phyloP scores from a whole-genome alignment of 164 flowering plant species.

The Sextonia rubra region DNA sequence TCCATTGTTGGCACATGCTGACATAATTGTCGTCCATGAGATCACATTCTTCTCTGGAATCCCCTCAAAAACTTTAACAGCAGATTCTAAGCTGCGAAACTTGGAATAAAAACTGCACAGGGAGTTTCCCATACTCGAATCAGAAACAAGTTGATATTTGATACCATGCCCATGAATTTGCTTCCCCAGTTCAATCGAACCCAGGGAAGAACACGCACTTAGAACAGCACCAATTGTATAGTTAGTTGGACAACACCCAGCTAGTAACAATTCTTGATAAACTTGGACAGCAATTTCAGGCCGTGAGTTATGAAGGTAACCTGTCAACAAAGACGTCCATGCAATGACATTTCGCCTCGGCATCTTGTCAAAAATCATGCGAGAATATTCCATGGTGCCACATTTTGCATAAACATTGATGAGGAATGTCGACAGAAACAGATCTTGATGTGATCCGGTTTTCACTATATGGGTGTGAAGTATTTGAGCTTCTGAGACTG shows the following conservation, averaged over 20 bases:
- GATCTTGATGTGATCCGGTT: slow-evolving; percentile 47
- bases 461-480: slow-evolving; percentile 67
- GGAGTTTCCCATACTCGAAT: slow-evolving; percentile 59
- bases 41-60: slow-evolving; percentile 61
- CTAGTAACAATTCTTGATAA: slow-evolving; percentile 55
- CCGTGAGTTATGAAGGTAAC: slow-evolving; percentile 54
- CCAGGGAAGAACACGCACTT: slow-evolving; percentile 57
- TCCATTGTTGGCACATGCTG: slow-evolving; percentile 69
- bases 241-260: slow-evolving; percentile 62
- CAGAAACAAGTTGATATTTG: slow-evolving; percentile 49
- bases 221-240: slow-evolving; percentile 57
- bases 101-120: slow-evolving; percentile 72
- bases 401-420: slow-evolving; percentile 72
- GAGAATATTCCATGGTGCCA: slow-evolving; percentile 56
- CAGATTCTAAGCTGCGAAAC: slow-evolving; percentile 42
- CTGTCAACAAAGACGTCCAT: slow-evolving; percentile 78
- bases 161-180: slow-evolving; percentile 66
- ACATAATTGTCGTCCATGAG: slow-evolving; percentile 76
- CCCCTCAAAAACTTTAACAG: slow-evolving; percentile 48
- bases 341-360: slow-evolving; percentile 51
- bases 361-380: slow-evolving; percentile 49
- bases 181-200: slow-evolving; percentile 36
- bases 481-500: slow-evolving; percentile 34
- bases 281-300: slow-evolving; percentile 47
- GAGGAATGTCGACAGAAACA: slow-evolving; percentile 48